Evolutionary conservation across 768 basidiomycete genomes (phyloP).

Genomic region (Psilocybe cyanescens): DNA sequence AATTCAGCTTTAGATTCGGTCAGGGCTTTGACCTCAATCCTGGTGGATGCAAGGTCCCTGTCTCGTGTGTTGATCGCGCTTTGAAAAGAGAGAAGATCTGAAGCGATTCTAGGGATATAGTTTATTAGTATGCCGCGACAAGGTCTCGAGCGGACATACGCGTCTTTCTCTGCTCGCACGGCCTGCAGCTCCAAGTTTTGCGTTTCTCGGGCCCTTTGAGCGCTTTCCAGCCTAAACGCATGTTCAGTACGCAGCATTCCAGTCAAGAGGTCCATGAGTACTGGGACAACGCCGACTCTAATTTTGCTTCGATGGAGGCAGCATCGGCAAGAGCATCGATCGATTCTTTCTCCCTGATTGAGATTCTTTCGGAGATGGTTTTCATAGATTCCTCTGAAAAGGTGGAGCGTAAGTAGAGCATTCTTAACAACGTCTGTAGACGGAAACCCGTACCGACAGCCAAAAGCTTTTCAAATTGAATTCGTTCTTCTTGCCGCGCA

Average conservation of each 20-base stretch:
- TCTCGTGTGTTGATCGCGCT: constrained; percentile 28
- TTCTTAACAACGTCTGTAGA: background rate
- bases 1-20: constrained; percentile 32
- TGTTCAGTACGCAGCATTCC: background rate
- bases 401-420: background rate
- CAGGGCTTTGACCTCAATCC: constrained; percentile 22
- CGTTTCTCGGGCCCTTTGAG: constrained; percentile 11
- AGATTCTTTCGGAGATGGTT: constrained; percentile 26
- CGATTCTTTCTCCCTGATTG: constrained; percentile 32
- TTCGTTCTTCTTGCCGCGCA: constrained; percentile 16
- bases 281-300: constrained; percentile 24
- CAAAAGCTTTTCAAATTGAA: constrained; percentile 14
- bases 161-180: constrained; percentile 22
- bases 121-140: background rate
- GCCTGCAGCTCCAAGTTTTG: constrained; percentile 16
- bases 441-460: constrained; percentile 15
- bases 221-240: constrained; percentile 14
- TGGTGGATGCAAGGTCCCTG: constrained; percentile 26
- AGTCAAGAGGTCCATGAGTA: constrained; percentile 5
- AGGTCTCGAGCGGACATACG: constrained; percentile 11
- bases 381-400: constrained; percentile 26
- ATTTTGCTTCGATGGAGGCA: constrained; percentile 22
- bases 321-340: constrained; percentile 27
- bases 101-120: constrained; percentile 19
- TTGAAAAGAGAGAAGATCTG: constrained; percentile 25